Evolutionary conservation across 169 alveolate species (phyloP).

Genomic region (Plasmodium billcollinsi): DNA sequence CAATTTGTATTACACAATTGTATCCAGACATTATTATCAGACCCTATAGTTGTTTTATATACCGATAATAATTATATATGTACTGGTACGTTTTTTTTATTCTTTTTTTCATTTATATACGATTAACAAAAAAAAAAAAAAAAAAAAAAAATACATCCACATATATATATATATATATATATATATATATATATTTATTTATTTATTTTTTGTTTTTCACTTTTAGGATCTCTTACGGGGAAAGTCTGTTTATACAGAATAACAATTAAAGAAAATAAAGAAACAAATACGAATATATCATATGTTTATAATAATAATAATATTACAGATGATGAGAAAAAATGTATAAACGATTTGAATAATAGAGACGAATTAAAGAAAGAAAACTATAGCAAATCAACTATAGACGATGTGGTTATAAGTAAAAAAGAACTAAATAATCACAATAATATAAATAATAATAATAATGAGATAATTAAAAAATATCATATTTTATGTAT

Average conservation of each 20-base stretch:
- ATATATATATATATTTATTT: background rate
- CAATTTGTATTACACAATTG: conserved; percentile 44
- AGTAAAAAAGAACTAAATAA: conserved; percentile 8
- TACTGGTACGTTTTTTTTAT: conserved; percentile 32
- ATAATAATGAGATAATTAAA: conserved; percentile 28
- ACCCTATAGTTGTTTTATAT: conserved; percentile 76
- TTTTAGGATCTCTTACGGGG: conserved; percentile 65
- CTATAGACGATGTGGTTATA: background rate
- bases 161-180: background rate
- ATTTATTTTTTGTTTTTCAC: background rate
- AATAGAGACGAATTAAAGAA: background rate
- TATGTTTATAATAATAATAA: conserved; percentile 2
- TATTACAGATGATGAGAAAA: conserved; percentile 2
- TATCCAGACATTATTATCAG: conserved; percentile 70
- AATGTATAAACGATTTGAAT: background rate
- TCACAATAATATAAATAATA: background rate
- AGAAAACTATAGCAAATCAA: background rate
- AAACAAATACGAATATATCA: conserved; percentile 32
- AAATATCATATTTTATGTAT: conserved; percentile 66
- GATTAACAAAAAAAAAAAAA: background rate
- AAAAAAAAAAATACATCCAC: too few species aligned
- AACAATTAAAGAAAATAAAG: conserved; percentile 38
- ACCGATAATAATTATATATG: conserved; percentile 71
- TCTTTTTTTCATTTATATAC: background rate
- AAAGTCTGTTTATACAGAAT: conserved; percentile 64